Evolutionary conservation across 1,284 basidiomycete species (phyloP).

Genomic region (Trichosporon ovoides): DNA sequence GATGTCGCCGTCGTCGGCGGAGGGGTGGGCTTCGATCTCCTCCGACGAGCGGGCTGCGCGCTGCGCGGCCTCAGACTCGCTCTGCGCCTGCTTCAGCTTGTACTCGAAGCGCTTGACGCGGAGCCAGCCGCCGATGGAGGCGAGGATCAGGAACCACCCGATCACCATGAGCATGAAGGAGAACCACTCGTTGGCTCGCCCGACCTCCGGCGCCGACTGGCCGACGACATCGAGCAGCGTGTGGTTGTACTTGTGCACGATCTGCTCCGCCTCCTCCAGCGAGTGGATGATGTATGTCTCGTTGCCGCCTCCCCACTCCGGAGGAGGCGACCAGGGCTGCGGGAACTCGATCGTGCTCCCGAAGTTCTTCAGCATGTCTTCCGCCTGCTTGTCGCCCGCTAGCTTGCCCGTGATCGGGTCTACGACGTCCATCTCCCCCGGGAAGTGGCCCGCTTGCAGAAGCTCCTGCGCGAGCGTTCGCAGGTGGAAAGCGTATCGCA

Average conservation of each 20-base stretch:
- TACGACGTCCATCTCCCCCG: constrained; percentile 36
- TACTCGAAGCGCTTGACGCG: constrained; percentile 64
- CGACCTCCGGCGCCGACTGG: constrained; percentile 41
- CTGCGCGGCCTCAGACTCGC: constrained; percentile 39
- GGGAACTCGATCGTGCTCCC: constrained; percentile 1
- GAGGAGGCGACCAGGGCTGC: neutral
- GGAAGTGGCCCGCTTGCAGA: constrained; percentile 38
- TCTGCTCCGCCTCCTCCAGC: constrained; percentile 49
- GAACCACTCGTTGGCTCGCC: constrained; percentile 66
- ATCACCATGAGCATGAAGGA: constrained; percentile 85
- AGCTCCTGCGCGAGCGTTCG: constrained; percentile 52
- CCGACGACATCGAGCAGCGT: constrained; percentile 36
- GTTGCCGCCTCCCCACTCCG: constrained; percentile 8
- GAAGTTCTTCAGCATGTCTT: constrained; percentile 39
- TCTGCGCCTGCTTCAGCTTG: constrained; percentile 34
- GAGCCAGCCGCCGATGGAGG: constrained; percentile 73
- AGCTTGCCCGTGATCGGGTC: constrained; percentile 23
- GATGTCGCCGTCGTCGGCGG: constrained; percentile 8
- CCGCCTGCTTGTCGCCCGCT: constrained; percentile 31
- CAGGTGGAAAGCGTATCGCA: constrained; percentile 86
- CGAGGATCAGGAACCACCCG: constrained; percentile 85
- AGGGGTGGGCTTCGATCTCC: constrained; percentile 5
- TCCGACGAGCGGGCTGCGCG: constrained; percentile 26
- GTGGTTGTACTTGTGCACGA: constrained; percentile 40
- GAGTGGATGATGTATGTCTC: constrained; percentile 31